These are phyloP conservation scores for Saccharum spontaneum DNA, from an alignment of 176 grass and related monocot species.

Conservation along the genomic window DNA sequence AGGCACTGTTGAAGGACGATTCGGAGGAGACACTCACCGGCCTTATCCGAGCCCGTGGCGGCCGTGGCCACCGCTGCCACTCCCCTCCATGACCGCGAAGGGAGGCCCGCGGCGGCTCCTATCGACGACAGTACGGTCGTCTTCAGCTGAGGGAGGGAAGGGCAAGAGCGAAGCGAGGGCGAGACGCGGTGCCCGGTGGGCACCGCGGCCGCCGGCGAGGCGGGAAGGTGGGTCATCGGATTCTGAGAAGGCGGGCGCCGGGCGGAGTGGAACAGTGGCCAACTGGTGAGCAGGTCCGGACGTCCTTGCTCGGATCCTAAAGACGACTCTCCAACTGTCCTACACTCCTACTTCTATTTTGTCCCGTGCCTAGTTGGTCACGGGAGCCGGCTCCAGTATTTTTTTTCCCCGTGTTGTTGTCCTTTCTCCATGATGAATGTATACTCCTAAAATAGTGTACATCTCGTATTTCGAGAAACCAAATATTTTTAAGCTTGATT, in stretches of 20 bases:
- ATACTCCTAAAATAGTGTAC: no score
- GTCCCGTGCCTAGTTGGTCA: no score
- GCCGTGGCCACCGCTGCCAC: slow-evolving; percentile 7
- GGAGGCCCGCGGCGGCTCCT: background rate
- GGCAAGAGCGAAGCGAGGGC: background rate
- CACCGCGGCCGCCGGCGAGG: background rate
- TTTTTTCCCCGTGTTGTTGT: no score
- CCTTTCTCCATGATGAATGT: no score
- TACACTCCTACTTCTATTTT: no score
- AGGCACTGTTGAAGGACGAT: background rate
- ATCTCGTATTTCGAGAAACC: no score
- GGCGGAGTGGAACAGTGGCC: background rate
- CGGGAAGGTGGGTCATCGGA: slow-evolving; percentile 34
- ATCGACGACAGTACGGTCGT: background rate
- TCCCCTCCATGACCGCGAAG: background rate
- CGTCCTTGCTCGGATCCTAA: no score
- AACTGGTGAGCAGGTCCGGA: background rate
- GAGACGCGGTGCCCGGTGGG: slow-evolving; percentile 14
- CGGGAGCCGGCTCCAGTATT: no score
- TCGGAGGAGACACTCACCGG: slow-evolving; percentile 23
- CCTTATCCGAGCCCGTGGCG: slow-evolving; percentile 7
- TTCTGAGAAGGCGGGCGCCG: background rate
- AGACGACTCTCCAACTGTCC: no score
- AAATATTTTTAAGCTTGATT: no score
- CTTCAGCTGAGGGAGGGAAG: background rate